Percentiles rank a stretch among this genome's conserved stretches.
Conservation (phyloP, 345 rosid species). For the Camelina laxa region DNA sequence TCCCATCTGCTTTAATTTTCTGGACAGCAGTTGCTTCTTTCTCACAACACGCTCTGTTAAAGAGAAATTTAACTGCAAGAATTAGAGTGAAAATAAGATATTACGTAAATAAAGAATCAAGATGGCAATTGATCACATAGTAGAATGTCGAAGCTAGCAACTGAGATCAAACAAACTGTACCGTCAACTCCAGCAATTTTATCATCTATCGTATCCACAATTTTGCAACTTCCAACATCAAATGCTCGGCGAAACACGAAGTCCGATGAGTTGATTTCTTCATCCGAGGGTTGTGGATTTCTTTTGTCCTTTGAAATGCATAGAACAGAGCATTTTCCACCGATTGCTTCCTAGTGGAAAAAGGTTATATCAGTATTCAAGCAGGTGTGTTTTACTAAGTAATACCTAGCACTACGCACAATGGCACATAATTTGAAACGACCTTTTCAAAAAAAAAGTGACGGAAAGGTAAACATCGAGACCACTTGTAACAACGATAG, state of each 20-base stretch:
- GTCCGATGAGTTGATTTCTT: constrained; percentile 62
- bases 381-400: constrained; percentile 16
- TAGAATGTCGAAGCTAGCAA: constrained; percentile 20
- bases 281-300: constrained; percentile 64
- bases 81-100: constrained; percentile 43
- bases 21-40: constrained; percentile 35
- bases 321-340: constrained; percentile 88
- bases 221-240: constrained; percentile 59
- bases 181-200: constrained; percentile 74
- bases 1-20: constrained; percentile 40
- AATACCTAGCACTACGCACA: background rate
- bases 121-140: constrained; percentile 24
- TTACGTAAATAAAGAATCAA: constrained; percentile 22
- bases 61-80: constrained; percentile 69
- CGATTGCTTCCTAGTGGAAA: constrained; percentile 74
- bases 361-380: constrained; percentile 27
- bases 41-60: constrained; percentile 53
- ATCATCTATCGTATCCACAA: constrained; percentile 64
- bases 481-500: background rate
- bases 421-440: background rate
- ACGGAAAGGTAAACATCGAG: constrained; percentile 17
- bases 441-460: constrained; percentile 4
- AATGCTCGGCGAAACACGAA: constrained; percentile 70
- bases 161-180: constrained; percentile 38
- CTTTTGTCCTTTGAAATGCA: constrained; percentile 79